These are phyloP conservation scores for Arxiozyma slooffiae DNA, from an alignment of 1,139 yeast genomes.

Conservation along the genomic window DNA sequence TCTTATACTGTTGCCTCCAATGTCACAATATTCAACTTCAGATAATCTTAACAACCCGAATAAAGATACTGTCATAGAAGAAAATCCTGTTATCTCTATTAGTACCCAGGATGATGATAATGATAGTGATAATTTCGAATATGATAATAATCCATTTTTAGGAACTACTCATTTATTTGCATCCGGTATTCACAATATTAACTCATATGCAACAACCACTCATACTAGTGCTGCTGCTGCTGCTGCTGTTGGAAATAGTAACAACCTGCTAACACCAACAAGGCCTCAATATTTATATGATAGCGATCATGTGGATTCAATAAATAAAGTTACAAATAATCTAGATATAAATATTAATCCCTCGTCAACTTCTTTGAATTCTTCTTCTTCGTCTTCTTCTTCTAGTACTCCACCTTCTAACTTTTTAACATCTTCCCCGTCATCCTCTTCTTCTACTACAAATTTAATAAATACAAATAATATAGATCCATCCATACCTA, in stretches of 20 bases:
- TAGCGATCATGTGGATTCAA: neutral
- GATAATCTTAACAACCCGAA: neutral
- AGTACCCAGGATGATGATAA: neutral
- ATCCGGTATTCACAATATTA: slow-evolving; percentile 28
- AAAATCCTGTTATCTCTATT: neutral
- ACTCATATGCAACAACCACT: neutral
- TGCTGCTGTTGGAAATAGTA: neutral
- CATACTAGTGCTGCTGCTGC: neutral
- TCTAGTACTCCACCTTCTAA: neutral
- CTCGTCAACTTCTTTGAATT: neutral
- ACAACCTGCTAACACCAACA: neutral
- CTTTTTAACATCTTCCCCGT: neutral
- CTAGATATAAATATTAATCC: neutral
- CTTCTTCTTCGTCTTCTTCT: slow-evolving; percentile 1
- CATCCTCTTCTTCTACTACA: neutral
- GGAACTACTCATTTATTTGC: slow-evolving; percentile 37
- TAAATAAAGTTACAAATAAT: neutral
- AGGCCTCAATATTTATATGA: slow-evolving; percentile 5
- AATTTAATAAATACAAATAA: neutral
- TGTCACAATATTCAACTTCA: neutral
- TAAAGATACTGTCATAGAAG: neutral
- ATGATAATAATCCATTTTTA: slow-evolving; percentile 40
- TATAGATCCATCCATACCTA: neutral
- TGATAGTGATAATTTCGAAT: slow-evolving; percentile 15
- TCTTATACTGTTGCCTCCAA: neutral